A percentile compares a stretch with the other conserved stretches of the same genome.
These are phyloP conservation scores for Phoenix roebelenii DNA, from an alignment of 176 grass and related monocot genomes.

Conservation along the genomic window DNA sequence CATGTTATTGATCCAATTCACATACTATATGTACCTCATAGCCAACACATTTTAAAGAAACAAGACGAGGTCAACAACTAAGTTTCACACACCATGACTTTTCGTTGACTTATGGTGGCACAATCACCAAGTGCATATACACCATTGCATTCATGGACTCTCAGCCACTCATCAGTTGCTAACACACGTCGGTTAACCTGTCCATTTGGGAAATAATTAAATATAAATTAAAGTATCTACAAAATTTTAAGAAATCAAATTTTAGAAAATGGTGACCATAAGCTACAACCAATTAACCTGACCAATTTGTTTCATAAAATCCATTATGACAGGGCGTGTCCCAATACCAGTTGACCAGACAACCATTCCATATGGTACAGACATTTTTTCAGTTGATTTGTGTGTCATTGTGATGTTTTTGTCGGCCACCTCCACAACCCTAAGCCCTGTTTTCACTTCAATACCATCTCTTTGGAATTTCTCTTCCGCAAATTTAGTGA, in stretches of 20 bases:
- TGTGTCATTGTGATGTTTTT: constrained; percentile 77
- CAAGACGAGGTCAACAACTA: background rate
- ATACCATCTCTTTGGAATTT: constrained; percentile 93
- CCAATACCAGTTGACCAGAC: constrained; percentile 96
- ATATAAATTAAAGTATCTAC: background rate
- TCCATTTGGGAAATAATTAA: constrained; percentile 7
- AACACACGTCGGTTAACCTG: constrained; percentile 58
- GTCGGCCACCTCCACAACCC: constrained; percentile 75
- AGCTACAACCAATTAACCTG: constrained; percentile 41
- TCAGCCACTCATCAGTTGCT: constrained; percentile 93
- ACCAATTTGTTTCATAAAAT: constrained; percentile 98
- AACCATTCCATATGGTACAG: constrained; percentile 90
- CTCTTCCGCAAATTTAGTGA: constrained; percentile 79
- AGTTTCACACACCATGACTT: constrained; percentile 63
- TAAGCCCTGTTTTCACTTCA: constrained; percentile 90
- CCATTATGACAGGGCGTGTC: constrained; percentile 66
- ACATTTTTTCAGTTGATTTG: constrained; percentile 36
- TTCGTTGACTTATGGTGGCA: constrained; percentile 81
- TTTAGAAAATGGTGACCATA: background rate
- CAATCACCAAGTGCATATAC: constrained; percentile 96
- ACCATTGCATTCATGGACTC: constrained; percentile 62
- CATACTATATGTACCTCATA: too few species aligned
- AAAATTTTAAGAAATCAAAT: constrained; percentile 3
- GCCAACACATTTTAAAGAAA: background rate
- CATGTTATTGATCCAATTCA: too few species aligned